Conservation (phyloP, 306 rosid species). For the Pterocarpus macrocarpus region DNA sequence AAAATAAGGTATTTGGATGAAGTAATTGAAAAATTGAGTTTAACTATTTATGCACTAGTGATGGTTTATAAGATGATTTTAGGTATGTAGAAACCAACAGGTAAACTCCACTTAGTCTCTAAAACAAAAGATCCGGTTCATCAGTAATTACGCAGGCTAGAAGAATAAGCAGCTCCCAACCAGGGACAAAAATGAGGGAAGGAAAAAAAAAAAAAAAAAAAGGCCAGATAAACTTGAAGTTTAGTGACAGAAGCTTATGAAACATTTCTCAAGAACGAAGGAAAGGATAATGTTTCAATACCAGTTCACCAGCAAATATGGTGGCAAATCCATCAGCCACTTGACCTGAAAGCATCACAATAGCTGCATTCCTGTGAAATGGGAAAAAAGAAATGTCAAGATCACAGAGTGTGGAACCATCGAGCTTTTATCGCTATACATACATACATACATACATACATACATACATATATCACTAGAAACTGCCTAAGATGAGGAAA, state of each 20-base stretch:
- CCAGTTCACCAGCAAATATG: conserved; percentile 94
- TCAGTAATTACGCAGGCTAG: conserved; percentile 14
- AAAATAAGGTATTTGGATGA: conserved; percentile 25
- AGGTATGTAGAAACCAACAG: conserved; percentile 26
- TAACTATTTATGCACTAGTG: conserved; percentile 6
- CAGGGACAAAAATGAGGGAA: background rate
- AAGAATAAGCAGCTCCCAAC: background rate
- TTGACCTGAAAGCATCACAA: conserved; percentile 97
- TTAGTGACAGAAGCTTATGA: background rate
- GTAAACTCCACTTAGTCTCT: background rate
- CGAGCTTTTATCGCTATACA: background rate
- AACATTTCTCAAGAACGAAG: conserved; percentile 24
- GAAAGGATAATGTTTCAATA: conserved; percentile 40
- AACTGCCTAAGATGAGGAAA: conserved; percentile 24
- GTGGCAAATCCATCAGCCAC: conserved; percentile 92
- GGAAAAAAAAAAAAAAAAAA: background rate
- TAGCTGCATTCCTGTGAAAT: conserved; percentile 77
- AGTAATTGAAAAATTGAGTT: background rate
- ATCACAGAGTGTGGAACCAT: conserved; percentile 21
- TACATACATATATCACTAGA: too few species aligned
- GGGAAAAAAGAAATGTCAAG: conserved; percentile 5
- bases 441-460: too few species aligned
- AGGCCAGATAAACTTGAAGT: conserved; percentile 7
- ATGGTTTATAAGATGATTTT: conserved; percentile 10
- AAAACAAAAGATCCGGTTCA: conserved; percentile 13